Percentiles rank a stretch among this genome's conserved stretches.
These are phyloP conservation scores for Venturia nashicola DNA, from an alignment of 2,329 filamentous ascomycete species.

Conservation along the genomic window DNA sequence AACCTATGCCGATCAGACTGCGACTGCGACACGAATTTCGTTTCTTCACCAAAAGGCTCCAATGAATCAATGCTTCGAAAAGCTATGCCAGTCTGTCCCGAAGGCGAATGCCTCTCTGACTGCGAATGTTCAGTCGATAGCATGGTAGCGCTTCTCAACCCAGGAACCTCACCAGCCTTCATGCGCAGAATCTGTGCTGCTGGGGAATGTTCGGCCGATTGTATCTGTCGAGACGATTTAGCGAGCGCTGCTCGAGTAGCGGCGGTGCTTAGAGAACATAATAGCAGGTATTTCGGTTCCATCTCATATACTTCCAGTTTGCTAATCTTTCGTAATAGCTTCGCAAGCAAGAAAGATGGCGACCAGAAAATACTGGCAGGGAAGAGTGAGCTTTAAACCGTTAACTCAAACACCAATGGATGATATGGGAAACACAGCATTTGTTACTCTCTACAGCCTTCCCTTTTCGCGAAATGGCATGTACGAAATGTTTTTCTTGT, in stretches of 20 bases:
- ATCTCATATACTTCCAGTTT: too few species aligned
- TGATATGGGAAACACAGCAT: too few species aligned
- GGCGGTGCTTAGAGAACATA: background rate
- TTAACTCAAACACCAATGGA: too few species aligned
- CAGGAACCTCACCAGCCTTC: background rate
- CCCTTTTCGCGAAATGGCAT: too few species aligned
- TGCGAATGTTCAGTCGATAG: background rate
- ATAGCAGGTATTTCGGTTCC: background rate
- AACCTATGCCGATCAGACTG: too few species aligned
- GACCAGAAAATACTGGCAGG: background rate
- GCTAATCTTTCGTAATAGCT: too few species aligned
- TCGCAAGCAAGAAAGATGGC: too few species aligned
- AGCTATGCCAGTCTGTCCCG: background rate
- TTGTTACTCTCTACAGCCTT: too few species aligned
- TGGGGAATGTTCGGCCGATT: background rate
- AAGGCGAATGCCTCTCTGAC: background rate
- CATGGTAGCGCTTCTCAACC: background rate
- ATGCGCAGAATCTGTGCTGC: background rate
- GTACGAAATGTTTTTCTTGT: too few species aligned
- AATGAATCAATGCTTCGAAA: background rate
- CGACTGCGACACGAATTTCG: too few species aligned
- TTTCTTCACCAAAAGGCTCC: background rate
- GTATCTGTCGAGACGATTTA: background rate
- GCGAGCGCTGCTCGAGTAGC: background rate
- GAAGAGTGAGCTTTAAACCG: background rate